A percentile compares a stretch with the other conserved stretches of the same genome.
Evolutionary conservation across 352 stramenopile genomes (phyloP).

Genomic region (Nothophytophthora sp.): DNA sequence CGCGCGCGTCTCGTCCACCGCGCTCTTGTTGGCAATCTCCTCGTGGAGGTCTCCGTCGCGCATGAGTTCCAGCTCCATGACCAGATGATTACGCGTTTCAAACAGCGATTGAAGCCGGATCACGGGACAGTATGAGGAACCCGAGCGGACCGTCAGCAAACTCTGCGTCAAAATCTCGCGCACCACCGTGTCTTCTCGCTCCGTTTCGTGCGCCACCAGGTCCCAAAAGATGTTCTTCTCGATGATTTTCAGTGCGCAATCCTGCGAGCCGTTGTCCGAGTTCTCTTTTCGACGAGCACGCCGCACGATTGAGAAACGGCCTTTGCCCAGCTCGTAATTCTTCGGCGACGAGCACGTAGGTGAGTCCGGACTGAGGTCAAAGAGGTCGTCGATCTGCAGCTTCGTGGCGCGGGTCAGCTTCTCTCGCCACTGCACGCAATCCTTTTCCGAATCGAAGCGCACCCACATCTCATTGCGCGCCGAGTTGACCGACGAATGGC

Average conservation of each 20-base stretch:
- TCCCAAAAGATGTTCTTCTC: conserved; percentile 93
- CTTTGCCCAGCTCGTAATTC: conserved; percentile 78
- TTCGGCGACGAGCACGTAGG: conserved; percentile 35
- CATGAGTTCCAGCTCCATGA: conserved; percentile 88
- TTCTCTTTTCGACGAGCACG: conserved; percentile 43
- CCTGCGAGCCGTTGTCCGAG: conserved; percentile 19
- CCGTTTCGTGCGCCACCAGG: conserved; percentile 86
- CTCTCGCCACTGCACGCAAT: conserved; percentile 42
- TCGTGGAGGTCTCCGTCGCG: conserved; percentile 87
- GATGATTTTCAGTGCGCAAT: conserved; percentile 92
- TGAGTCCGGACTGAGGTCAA: conserved; percentile 59
- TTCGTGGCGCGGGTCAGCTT: conserved; percentile 37
- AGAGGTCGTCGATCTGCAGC: conserved; percentile 66
- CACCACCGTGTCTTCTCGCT: conserved; percentile 85
- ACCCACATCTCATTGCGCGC: conserved; percentile 61
- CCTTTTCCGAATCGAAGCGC: conserved; percentile 49
- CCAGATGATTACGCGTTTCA: conserved; percentile 72
- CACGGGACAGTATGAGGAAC: conserved; percentile 60
- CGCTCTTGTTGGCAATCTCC: conserved; percentile 78
- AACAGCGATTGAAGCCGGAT: conserved; percentile 85
- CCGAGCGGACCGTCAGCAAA: conserved; percentile 69
- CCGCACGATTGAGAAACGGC: conserved; percentile 76
- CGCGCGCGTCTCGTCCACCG: conserved; percentile 60
- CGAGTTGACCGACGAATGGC: conserved; percentile 46
- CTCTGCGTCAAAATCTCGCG: conserved; percentile 84